These are phyloP conservation scores for Aspergillus homomorphus DNA, from an alignment of 495 filamentous ascomycete species.

Conservation along the genomic window DNA sequence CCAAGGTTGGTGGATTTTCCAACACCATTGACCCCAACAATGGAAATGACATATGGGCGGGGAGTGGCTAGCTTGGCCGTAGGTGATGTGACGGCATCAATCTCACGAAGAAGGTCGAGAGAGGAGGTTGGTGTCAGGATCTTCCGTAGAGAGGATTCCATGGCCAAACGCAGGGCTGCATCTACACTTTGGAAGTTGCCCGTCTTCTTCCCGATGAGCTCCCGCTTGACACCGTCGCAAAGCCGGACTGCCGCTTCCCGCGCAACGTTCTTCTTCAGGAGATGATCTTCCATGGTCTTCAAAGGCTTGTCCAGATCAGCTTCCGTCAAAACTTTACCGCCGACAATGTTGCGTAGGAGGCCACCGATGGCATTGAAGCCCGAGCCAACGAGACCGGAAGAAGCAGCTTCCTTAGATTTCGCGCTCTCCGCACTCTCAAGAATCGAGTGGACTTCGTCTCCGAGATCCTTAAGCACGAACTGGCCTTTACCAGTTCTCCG, in stretches of 20 bases:
- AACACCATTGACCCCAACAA: conserved; percentile 97
- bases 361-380: conserved; percentile 76
- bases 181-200: conserved; percentile 91
- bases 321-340: conserved; percentile 86
- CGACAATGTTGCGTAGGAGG: conserved; percentile 90
- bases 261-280: conserved; percentile 94
- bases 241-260: conserved; percentile 89
- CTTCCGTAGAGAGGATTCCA: conserved; percentile 86
- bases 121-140: conserved; percentile 95
- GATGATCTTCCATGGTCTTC: conserved; percentile 92
- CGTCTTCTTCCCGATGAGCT: conserved; percentile 87
- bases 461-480: conserved; percentile 90
- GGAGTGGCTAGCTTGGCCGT: conserved; percentile 46
- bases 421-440: conserved; percentile 66
- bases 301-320: conserved; percentile 85
- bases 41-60: conserved; percentile 92
- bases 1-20: conserved; percentile 96
- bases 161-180: conserved; percentile 72
- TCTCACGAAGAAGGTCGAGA: conserved; percentile 89
- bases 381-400: conserved; percentile 68
- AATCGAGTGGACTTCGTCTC: conserved; percentile 89
- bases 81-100: conserved; percentile 71
- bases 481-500: conserved; percentile 81
- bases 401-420: conserved; percentile 48
- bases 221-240: conserved; percentile 85